phyloP scores from a whole-genome alignment of 371 early-diverging fungal genomes.

The Apophysomyces ossiformis region DNA sequence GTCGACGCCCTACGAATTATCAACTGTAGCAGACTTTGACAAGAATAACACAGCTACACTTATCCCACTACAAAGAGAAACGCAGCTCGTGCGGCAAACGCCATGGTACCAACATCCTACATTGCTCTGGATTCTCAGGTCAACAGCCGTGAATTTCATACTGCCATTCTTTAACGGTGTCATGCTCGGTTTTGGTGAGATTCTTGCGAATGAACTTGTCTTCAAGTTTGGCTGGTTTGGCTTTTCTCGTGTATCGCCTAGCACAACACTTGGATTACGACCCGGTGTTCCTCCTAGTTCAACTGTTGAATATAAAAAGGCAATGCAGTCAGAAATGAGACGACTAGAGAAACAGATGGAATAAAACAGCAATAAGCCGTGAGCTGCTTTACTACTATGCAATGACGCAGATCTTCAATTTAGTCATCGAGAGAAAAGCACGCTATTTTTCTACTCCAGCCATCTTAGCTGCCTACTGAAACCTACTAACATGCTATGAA shows the following conservation, averaged over 20 bases:
- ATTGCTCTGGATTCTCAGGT: constrained; percentile 43
- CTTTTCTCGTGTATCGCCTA: constrained; percentile 32
- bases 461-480: too few species aligned
- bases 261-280: constrained; percentile 32
- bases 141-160: constrained; percentile 64
- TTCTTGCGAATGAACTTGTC: constrained; percentile 78
- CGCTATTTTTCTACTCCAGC: too few species aligned
- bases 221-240: constrained; percentile 81
- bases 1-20: neutral
- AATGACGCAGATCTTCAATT: too few species aligned
- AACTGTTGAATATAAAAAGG: constrained; percentile 47
- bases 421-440: too few species aligned
- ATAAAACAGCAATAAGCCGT: too few species aligned
- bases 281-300: constrained; percentile 38
- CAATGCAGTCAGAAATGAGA: constrained; percentile 31
- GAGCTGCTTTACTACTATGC: too few species aligned
- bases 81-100: constrained; percentile 28
- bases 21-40: neutral
- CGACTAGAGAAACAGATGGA: constrained; percentile 24
- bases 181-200: constrained; percentile 85
- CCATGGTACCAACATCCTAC: constrained; percentile 57
- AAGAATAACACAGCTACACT: neutral
- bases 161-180: constrained; percentile 82
- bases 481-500: too few species aligned
- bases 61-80: neutral